phyloP scores from a whole-genome alignment of 306 rosid genomes.

The Alnus rubra region DNA sequence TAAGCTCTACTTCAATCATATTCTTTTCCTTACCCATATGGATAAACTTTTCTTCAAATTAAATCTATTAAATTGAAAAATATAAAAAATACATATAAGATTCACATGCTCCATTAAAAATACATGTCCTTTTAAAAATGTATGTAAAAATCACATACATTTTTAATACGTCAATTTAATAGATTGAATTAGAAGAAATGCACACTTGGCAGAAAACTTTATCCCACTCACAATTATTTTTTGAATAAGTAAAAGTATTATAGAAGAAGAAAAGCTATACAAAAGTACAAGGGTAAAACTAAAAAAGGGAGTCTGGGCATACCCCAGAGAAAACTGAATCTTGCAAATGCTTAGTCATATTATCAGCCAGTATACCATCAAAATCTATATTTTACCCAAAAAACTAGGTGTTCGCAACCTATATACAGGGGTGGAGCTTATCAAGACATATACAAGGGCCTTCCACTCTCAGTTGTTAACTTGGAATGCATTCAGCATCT shows the following conservation, averaged over 20 bases:
- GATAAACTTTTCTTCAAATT: no score
- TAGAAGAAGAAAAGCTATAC: background rate
- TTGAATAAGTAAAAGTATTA: background rate
- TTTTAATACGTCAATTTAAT: no score
- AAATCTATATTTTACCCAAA: background rate
- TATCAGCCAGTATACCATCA: background rate
- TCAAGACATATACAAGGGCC: background rate
- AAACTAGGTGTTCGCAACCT: background rate
- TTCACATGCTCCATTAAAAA: no score
- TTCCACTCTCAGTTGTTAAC: background rate
- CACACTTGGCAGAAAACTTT: no score
- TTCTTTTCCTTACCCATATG: no score
- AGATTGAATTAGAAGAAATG: no score
- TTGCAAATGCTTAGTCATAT: background rate
- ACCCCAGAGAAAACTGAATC: background rate
- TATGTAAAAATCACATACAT: no score
- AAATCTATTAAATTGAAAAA: no score
- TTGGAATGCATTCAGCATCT: constrained; percentile 8
- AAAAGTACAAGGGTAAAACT: background rate
- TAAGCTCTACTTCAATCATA: no score
- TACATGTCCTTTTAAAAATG: no score
- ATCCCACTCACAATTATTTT: background rate
- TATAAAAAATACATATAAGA: no score
- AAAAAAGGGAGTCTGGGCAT: background rate
- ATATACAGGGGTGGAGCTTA: background rate